Conservation (phyloP, 306 rosid genomes). For the Trichosanthes truncata region DNA sequence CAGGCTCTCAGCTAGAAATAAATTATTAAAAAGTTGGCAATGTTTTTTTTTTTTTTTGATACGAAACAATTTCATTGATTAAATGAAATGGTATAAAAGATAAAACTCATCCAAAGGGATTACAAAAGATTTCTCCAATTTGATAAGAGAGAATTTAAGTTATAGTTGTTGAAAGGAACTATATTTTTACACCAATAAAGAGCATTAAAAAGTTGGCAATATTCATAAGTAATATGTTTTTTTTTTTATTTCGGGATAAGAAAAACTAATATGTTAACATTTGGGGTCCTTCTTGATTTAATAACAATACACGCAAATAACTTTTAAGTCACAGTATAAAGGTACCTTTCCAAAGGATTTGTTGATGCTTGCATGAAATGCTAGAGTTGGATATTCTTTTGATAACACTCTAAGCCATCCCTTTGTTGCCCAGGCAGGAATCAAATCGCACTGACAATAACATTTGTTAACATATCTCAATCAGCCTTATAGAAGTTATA, state of each 20-base stretch:
- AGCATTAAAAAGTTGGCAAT: too few species aligned
- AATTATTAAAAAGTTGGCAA: background rate
- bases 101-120: too few species aligned
- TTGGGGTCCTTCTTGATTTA: background rate
- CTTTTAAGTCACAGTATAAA: background rate
- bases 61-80: too few species aligned
- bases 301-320: background rate
- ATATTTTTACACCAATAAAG: too few species aligned
- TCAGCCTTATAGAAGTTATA: background rate
- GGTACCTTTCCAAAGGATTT: constrained; percentile 91
- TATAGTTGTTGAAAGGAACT: too few species aligned
- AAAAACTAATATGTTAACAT: background rate
- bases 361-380: constrained; percentile 91
- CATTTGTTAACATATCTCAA: background rate
- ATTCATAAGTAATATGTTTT: too few species aligned
- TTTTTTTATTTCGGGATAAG: too few species aligned
- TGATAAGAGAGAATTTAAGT: too few species aligned
- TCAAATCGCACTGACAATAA: constrained; percentile 55
- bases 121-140: too few species aligned
- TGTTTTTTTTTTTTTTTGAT: background rate
- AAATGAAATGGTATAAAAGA: too few species aligned
- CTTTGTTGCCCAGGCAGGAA: constrained; percentile 95
- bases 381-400: constrained; percentile 78
- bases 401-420: constrained; percentile 89
- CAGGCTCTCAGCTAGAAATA: background rate